These are phyloP conservation scores for Dendrobium huoshanense DNA, from an alignment of 106 monocot genomes.

Conservation along the genomic window DNA sequence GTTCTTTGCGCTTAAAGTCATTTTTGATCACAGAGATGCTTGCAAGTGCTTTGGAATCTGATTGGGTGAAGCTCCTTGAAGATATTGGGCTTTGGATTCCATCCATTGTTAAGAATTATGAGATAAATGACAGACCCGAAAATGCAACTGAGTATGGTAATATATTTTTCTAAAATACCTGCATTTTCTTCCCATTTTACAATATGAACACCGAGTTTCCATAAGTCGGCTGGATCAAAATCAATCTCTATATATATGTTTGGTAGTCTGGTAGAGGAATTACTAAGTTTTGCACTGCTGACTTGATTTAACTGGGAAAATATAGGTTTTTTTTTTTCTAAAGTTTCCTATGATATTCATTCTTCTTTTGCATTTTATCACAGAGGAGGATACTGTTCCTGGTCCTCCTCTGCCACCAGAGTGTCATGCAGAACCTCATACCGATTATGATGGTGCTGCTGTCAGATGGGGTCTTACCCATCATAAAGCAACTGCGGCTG, in stretches of 20 bases:
- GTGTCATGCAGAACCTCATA: slow-evolving; percentile 48
- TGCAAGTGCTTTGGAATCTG: slow-evolving; percentile 35
- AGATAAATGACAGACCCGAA: slow-evolving; percentile 47
- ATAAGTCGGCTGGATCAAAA: background rate
- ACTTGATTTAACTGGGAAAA: background rate
- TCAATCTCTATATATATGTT: background rate
- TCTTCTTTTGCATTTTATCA: background rate
- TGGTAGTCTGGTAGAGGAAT: background rate
- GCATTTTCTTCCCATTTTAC: background rate
- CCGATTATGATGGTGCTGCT: slow-evolving; percentile 58
- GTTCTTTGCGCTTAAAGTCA: background rate
- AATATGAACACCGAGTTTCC: background rate
- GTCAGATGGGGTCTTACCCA: slow-evolving; percentile 59
- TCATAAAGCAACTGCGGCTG: slow-evolving; percentile 56
- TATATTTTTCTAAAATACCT: background rate
- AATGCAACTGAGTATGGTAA: slow-evolving; percentile 56
- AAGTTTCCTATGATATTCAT: background rate
- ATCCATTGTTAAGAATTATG: slow-evolving; percentile 34
- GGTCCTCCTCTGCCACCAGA: slow-evolving; percentile 33
- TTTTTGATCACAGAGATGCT: slow-evolving; percentile 33
- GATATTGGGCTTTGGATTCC: slow-evolving; percentile 78
- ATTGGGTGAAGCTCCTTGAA: slow-evolving; percentile 49
- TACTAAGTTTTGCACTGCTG: background rate
- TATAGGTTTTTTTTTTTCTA: background rate
- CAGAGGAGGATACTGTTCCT: slow-evolving; percentile 42